Percentiles rank a stretch among this genome's conserved stretches.
These are phyloP conservation scores for Ceratobasidium papillatum DNA, from an alignment of 1,284 basidiomycete species.

Conservation along the genomic window DNA sequence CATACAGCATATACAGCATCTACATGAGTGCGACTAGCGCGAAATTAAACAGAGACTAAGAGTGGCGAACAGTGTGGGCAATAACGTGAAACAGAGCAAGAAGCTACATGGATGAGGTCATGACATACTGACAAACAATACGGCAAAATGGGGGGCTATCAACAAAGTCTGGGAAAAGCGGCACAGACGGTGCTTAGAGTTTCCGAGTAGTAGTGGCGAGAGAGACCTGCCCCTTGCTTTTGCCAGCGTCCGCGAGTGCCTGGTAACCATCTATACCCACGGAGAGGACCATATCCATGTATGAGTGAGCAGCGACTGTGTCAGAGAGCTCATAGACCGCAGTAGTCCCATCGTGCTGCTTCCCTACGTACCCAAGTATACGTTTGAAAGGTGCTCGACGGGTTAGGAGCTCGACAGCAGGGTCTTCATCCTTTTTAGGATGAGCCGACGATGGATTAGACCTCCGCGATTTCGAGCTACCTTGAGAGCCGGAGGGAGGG, in stretches of 20 bases:
- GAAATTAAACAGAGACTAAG: constrained; percentile 3
- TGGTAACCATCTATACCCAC: constrained; percentile 22
- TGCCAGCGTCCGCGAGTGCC: constrained; percentile 6
- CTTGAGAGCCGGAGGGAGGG: background rate
- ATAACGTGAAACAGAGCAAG: background rate
- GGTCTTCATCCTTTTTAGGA: constrained; percentile 17
- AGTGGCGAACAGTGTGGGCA: background rate
- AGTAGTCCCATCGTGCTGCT: constrained; percentile 10
- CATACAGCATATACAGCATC: constrained; percentile 22
- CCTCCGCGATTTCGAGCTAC: background rate
- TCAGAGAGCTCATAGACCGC: constrained; percentile 23
- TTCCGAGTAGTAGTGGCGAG: background rate
- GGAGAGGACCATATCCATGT: background rate
- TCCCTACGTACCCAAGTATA: constrained; percentile 25
- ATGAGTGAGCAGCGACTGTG: constrained; percentile 19
- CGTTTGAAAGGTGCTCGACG: constrained; percentile 17
- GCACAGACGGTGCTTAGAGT: background rate
- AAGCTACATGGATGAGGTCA: constrained; percentile 34
- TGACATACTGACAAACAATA: constrained; percentile 22
- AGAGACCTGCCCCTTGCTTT: background rate
- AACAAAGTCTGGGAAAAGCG: constrained; percentile 5
- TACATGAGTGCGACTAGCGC: constrained; percentile 21
- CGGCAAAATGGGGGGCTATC: constrained; percentile 26
- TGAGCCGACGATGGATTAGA: background rate
- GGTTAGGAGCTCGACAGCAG: constrained; percentile 4